A percentile compares a stretch with the other conserved stretches of the same genome.
phyloP scores from a whole-genome alignment of 352 stramenopile genomes.

The Globisporangium splendens region DNA sequence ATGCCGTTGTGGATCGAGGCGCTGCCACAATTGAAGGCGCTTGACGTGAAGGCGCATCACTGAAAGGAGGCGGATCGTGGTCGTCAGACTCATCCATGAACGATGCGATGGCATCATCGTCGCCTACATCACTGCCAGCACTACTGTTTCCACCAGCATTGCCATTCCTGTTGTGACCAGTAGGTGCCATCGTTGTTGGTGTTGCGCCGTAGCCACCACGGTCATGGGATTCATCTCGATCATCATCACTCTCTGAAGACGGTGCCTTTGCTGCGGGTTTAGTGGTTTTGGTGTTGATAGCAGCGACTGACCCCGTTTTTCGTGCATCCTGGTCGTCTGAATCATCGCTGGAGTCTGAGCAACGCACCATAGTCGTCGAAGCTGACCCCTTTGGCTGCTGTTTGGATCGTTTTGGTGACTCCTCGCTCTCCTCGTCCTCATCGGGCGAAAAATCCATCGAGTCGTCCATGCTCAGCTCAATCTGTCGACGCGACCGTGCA shows the following conservation, averaged over 20 bases:
- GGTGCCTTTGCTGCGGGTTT: too few species aligned
- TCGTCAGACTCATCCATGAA: slow-evolving; percentile 18
- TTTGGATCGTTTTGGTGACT: too few species aligned
- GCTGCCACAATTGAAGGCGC: not conserved
- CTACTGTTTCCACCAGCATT: slow-evolving; percentile 1
- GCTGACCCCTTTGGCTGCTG: not conserved
- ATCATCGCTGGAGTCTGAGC: slow-evolving; percentile 5
- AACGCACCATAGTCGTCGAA: not conserved
- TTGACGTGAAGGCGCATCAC: not conserved
- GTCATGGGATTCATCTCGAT: not conserved
- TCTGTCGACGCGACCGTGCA: slow-evolving; percentile 16
- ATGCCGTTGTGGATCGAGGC: not conserved
- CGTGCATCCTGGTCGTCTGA: not conserved
- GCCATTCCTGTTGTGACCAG: not conserved
- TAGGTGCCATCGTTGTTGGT: not conserved
- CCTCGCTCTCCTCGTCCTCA: not conserved
- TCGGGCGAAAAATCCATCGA: slow-evolving; percentile 34
- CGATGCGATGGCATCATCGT: slow-evolving; percentile 10
- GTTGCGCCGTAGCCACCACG: not conserved
- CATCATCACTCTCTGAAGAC: slow-evolving; percentile 1
- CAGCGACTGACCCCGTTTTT: not conserved
- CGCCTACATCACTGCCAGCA: slow-evolving; percentile 12
- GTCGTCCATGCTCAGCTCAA: slow-evolving; percentile 57
- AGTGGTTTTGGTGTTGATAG: too few species aligned
- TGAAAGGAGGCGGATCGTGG: slow-evolving; percentile 12